Conservation (phyloP, 1,284 basidiomycete genomes). For the Sanghuangporus weigelae region DNA sequence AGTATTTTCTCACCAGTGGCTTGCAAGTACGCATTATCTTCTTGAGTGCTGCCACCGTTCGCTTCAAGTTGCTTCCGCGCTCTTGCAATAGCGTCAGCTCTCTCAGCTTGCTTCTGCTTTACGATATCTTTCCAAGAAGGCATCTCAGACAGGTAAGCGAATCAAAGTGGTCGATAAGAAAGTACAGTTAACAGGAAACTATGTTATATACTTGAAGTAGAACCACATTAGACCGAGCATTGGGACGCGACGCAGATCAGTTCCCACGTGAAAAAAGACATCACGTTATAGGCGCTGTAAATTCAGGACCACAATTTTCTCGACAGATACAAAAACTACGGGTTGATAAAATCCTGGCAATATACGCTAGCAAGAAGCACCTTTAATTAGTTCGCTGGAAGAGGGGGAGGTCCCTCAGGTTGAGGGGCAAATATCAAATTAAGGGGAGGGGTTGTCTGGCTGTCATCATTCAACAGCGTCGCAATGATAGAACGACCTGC, state of each 20-base stretch:
- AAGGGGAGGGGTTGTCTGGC: slow-evolving; percentile 74
- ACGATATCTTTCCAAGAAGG: slow-evolving; percentile 30
- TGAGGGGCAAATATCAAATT: slow-evolving; percentile 75
- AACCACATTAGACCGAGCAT: not conserved
- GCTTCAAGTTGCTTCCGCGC: slow-evolving; percentile 20
- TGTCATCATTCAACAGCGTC: slow-evolving; percentile 73
- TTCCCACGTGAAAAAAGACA: not conserved
- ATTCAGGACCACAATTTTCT: not conserved
- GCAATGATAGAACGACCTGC: slow-evolving; percentile 87
- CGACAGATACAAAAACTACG: not conserved
- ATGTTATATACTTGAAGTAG: not conserved
- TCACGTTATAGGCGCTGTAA: not conserved
- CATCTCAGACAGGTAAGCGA: slow-evolving; percentile 13
- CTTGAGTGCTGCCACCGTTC: slow-evolving; percentile 17
- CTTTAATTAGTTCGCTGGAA: slow-evolving; percentile 29
- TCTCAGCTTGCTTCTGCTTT: slow-evolving; percentile 30
- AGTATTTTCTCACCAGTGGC: slow-evolving; percentile 24
- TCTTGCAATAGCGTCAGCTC: slow-evolving; percentile 28
- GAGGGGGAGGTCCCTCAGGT: slow-evolving; percentile 73
- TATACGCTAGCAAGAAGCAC: not conserved
- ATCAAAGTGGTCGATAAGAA: not conserved
- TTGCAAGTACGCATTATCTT: slow-evolving; percentile 19
- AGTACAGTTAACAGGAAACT: not conserved
- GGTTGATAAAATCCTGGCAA: not conserved
- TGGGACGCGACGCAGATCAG: not conserved